Percentiles rank a stretch among this genome's conserved stretches.
Evolutionary conservation across 129 eudicot species (phyloP).

Genomic region (Logfia minima): DNA sequence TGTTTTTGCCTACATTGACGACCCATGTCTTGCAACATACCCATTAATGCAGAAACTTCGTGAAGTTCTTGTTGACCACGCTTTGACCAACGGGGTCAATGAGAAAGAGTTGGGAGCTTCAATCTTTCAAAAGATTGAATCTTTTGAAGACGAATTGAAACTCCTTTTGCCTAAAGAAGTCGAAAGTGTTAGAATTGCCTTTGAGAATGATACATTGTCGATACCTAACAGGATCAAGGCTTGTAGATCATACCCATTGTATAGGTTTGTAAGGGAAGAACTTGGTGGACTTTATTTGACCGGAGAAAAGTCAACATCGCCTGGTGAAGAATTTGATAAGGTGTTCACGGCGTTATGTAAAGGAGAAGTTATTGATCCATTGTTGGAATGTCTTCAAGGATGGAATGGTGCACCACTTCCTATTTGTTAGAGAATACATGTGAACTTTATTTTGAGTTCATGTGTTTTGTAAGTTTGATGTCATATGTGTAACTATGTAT

Average conservation of each 20-base stretch:
- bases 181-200: conserved; percentile 45
- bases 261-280: conserved; percentile 64
- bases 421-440: conserved; percentile 38
- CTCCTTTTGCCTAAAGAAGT: conserved; percentile 67
- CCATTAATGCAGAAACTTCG: conserved; percentile 78
- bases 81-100: conserved; percentile 47
- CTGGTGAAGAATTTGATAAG: conserved; percentile 79
- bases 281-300: conserved; percentile 49
- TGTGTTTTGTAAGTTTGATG: conserved; percentile 17
- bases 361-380: conserved; percentile 62
- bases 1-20: conserved; percentile 63
- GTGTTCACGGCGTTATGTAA: conserved; percentile 63
- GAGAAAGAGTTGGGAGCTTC: conserved; percentile 57
- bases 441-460: conserved; percentile 9
- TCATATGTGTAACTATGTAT: conserved; percentile 17
- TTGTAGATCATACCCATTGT: conserved; percentile 76
- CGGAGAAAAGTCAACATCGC: conserved; percentile 65
- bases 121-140: conserved; percentile 62
- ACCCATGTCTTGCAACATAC: conserved; percentile 63
- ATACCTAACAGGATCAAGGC: conserved; percentile 61
- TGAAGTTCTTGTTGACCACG: conserved; percentile 60
- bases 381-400: conserved; percentile 62
- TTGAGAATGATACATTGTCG: conserved; percentile 44
- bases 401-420: conserved; percentile 92
- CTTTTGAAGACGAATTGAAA: conserved; percentile 59